Evolutionary conservation across 257 asterid genomes (phyloP).

Genomic region (Solanum appendiculatum): DNA sequence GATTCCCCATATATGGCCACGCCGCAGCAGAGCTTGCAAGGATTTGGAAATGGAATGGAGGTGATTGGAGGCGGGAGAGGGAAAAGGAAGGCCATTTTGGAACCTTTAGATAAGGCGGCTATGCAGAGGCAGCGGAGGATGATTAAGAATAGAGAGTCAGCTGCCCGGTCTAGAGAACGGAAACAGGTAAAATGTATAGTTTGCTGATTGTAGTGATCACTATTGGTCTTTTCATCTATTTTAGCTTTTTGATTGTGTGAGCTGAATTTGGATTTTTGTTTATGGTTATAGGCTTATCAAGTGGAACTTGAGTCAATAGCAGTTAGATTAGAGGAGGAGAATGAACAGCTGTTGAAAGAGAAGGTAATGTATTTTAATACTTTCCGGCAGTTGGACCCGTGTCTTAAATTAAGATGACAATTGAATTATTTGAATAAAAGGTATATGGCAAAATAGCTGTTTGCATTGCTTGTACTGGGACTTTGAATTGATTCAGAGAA

Average conservation of each 20-base stretch:
- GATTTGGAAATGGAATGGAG: slow-evolving; percentile 19
- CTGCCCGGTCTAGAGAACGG: slow-evolving; percentile 96
- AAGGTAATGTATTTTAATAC: slow-evolving; percentile 32
- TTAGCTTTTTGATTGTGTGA: neutral
- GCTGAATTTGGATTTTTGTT: neutral
- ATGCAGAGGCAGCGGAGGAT: slow-evolving; percentile 60
- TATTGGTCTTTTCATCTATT: neutral
- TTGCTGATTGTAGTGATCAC: neutral
- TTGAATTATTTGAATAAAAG: neutral
- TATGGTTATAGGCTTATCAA: slow-evolving; percentile 49
- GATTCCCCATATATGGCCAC: slow-evolving; percentile 12
- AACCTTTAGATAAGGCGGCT: slow-evolving; percentile 69
- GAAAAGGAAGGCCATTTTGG: slow-evolving; percentile 60
- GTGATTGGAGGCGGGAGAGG: slow-evolving; percentile 32
- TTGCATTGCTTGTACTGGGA: neutral
- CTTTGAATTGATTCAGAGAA: neutral
- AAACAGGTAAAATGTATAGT: slow-evolving; percentile 55
- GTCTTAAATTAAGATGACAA: neutral
- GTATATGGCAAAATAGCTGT: neutral
- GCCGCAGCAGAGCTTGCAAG: slow-evolving; percentile 11
- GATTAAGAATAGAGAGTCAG: slow-evolving; percentile 98
- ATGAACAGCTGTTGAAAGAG: slow-evolving; percentile 56
- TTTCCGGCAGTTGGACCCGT: neutral
- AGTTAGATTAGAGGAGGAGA: slow-evolving; percentile 73
- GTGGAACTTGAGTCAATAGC: slow-evolving; percentile 84